Evolutionary conservation across 2,329 filamentous ascomycete species (phyloP).

Genomic region (Aspergillus pseudonomiae): DNA sequence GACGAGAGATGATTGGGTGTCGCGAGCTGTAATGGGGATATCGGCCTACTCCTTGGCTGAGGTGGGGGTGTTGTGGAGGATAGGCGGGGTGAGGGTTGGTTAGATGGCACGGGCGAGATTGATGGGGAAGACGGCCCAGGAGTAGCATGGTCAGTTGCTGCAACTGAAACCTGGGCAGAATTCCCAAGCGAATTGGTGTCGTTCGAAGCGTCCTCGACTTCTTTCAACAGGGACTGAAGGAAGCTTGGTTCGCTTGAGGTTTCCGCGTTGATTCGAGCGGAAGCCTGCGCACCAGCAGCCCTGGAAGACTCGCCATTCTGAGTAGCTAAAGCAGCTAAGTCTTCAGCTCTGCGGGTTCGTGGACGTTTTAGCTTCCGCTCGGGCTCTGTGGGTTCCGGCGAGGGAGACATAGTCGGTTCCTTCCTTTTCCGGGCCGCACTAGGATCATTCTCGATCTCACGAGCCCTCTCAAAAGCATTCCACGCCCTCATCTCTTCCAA

Average conservation of each 20-base stretch:
- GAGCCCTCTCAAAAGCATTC: conserved; percentile 86
- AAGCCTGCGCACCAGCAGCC: conserved; percentile 34
- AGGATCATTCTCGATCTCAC: conserved; percentile 64
- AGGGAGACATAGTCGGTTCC: conserved; percentile 74
- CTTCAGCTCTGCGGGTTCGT: conserved; percentile 70
- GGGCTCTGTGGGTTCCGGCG: conserved; percentile 66
- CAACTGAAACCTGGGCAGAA: conserved; percentile 40
- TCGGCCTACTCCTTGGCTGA: conserved; percentile 34
- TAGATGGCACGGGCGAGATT: conserved; percentile 44
- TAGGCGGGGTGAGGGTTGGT: conserved; percentile 43
- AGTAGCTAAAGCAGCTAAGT: conserved; percentile 50
- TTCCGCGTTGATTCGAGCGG: conserved; percentile 38
- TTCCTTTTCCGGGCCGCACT: conserved; percentile 53
- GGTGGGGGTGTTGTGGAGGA: conserved; percentile 45
- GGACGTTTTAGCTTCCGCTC: conserved; percentile 87
- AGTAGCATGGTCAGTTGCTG: conserved; percentile 39
- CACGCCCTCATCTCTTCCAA: conserved; percentile 82
- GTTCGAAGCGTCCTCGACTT: conserved; percentile 68
- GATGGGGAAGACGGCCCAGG: conserved; percentile 47
- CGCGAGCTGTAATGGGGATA: conserved; percentile 40
- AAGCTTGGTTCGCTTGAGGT: conserved; percentile 70
- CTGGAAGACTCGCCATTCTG: conserved; percentile 46
- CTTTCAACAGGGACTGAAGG: conserved; percentile 81
- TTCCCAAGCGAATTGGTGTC: conserved; percentile 34
- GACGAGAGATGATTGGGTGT: conserved; percentile 35